phyloP scores from a whole-genome alignment of 805 yeast genomes.

The Yarrowia yakushimensis region DNA sequence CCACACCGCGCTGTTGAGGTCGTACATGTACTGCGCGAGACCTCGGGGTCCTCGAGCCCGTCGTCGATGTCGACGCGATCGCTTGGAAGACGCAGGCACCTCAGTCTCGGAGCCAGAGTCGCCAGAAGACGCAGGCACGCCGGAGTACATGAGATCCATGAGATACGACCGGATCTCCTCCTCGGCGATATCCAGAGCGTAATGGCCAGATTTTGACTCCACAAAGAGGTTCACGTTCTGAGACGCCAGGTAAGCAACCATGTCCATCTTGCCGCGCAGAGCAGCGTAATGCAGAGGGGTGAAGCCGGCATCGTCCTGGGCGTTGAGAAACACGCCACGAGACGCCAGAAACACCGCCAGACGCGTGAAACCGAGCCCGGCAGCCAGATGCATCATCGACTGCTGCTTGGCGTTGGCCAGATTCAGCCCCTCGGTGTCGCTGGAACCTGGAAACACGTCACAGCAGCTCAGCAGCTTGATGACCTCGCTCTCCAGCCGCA shows the following conservation, averaged over 20 bases:
- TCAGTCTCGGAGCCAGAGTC: conserved; percentile 29
- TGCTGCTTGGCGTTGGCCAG: conserved; percentile 81
- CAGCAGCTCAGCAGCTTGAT: conserved; percentile 12
- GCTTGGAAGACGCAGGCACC: conserved; percentile 25
- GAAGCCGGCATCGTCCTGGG: conserved; percentile 72
- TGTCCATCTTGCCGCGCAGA: conserved; percentile 64
- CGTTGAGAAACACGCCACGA: conserved; percentile 55
- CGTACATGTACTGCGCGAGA: conserved; percentile 26
- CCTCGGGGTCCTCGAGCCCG: conserved; percentile 20
- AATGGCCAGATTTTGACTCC: conserved; percentile 49
- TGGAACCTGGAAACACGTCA: conserved; percentile 32
- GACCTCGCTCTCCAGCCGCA: conserved; percentile 35
- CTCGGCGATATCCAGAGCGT: conserved; percentile 32
- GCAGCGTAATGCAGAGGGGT: conserved; percentile 89
- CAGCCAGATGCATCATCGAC: conserved; percentile 80
- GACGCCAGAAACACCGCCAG: conserved; percentile 62
- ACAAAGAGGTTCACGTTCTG: conserved; percentile 59
- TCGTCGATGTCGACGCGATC: conserved; percentile 25
- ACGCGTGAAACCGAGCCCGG: conserved; percentile 64
- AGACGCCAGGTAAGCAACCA: conserved; percentile 57
- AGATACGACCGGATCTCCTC: conserved; percentile 36
- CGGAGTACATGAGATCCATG: conserved; percentile 42
- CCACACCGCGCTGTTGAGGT: conserved; percentile 27
- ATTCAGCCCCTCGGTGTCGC: conserved; percentile 63
- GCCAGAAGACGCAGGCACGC: conserved; percentile 32